These are phyloP conservation scores for Penicillium psychrosexuale DNA, from an alignment of 2,329 filamentous ascomycete genomes.

Conservation along the genomic window DNA sequence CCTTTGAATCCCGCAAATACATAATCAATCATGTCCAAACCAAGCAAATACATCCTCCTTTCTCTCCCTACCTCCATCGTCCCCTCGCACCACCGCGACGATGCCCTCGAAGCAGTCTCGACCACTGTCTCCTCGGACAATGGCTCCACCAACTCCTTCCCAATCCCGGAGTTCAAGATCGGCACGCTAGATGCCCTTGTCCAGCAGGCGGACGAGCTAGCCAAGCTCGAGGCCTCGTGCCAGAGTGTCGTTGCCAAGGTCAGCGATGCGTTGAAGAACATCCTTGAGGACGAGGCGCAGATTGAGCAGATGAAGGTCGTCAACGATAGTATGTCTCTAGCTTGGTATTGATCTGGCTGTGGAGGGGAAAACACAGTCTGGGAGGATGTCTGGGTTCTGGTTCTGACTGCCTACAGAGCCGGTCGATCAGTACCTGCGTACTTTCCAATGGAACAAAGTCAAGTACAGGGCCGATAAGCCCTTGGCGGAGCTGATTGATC, in stretches of 20 bases:
- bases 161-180: constrained; percentile 94
- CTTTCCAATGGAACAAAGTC: constrained; percentile 95
- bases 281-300: constrained; percentile 82
- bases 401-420: constrained; percentile 61
- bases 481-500: constrained; percentile 79
- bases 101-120: constrained; percentile 74
- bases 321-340: constrained; percentile 71
- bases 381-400: background rate
- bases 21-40: constrained; percentile 41
- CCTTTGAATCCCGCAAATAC: background rate
- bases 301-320: constrained; percentile 85
- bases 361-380: background rate
- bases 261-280: constrained; percentile 74
- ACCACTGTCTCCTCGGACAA: constrained; percentile 70
- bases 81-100: constrained; percentile 73
- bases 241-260: constrained; percentile 84
- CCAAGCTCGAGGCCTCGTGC: constrained; percentile 79
- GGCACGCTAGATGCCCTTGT: constrained; percentile 92
- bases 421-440: constrained; percentile 87
- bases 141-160: constrained; percentile 72
- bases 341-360: background rate
- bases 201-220: constrained; percentile 90
- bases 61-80: constrained; percentile 87
- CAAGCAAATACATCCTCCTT: constrained; percentile 73
- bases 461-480: constrained; percentile 93